Base-by-base conservation (phyloP, 2,329 filamentous ascomycete species). In the Trichoderma simmonsii region DNA sequence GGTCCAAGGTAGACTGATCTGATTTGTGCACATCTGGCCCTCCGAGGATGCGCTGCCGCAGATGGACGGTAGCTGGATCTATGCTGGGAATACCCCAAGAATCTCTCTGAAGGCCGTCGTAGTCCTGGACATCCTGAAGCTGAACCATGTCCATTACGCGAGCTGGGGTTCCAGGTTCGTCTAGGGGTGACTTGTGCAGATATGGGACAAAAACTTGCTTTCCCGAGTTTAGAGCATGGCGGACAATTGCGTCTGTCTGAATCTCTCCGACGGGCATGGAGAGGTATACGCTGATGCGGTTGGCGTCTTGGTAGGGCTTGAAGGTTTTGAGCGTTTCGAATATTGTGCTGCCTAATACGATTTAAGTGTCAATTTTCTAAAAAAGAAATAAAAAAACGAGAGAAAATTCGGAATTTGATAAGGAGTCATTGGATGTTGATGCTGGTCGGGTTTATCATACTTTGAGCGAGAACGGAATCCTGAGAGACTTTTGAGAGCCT, bases 71-170 rank as follows among this genome's bases (percentile, higher is more conserved):
- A 24, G 87, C 85, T 64, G 86, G 83, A 73, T 89, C 86, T 72
- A 97, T 88, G 36, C 92, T 95, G n/a, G 96, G 96, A 75, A 99
- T 99, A 11, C 94, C 95, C 96, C 96, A 99, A 79, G 88, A 90
- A 81, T 99, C 96, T 54, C 87, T 87, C 77, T 90, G 83, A 73
- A 98, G 85, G 28, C 88, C 88, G 74, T 94, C 89, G 80, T 95
- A 97, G 80, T 99, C 96, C 32, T 88, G 83, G 65, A 93, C 81
- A 30, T 90, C 91, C 71, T 86, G 84, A 54, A 99, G 85, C 74
- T 90, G 90, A 26, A 99, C 89, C 96, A 99, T 98, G 78, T 98
- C 94, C 96, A 99, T 99, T 69, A 96, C 87, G 18, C 88, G 83
- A 1, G 83, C 74, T 5, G 93, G 93, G 6, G 89, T 88, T 71